Evolutionary conservation across 179 eudicot species (phyloP).

Genomic region (Kewa caespitosa): DNA sequence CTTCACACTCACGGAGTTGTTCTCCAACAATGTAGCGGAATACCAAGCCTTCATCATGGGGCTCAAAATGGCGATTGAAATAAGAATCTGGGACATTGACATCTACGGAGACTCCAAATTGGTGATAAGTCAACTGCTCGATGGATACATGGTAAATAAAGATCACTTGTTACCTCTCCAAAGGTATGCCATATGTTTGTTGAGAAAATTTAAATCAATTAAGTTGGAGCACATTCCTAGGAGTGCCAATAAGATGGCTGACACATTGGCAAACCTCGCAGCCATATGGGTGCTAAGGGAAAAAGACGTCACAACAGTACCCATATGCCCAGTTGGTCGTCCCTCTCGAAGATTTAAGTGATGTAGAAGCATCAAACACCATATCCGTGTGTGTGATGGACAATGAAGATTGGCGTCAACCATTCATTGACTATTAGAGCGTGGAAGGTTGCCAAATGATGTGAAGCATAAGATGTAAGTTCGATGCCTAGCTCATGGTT

Average conservation of each 20-base stretch:
- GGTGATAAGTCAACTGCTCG: background rate
- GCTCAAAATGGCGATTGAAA: background rate
- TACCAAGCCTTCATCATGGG: slow-evolving; percentile 3
- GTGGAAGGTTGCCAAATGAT: background rate
- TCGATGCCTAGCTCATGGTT: background rate
- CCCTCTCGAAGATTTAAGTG: background rate
- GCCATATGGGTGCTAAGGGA: slow-evolving; percentile 5
- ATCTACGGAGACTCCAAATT: background rate
- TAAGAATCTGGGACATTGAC: background rate
- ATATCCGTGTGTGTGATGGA: background rate
- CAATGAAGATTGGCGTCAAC: background rate
- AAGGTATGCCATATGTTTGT: background rate
- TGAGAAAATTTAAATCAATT: background rate
- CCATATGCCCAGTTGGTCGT: background rate
- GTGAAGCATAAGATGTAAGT: background rate
- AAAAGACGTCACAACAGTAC: background rate
- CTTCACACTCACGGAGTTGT: background rate
- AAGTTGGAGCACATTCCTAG: background rate
- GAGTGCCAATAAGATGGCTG: slow-evolving; percentile 6
- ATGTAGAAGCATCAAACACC: background rate
- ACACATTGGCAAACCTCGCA: slow-evolving; percentile 3
- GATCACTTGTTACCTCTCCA: background rate
- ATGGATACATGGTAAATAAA: background rate
- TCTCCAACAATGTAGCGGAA: background rate
- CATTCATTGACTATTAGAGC: background rate